phyloP scores from a whole-genome alignment of 495 filamentous ascomycete species.

The Lasiosphaeris hirsuta region DNA sequence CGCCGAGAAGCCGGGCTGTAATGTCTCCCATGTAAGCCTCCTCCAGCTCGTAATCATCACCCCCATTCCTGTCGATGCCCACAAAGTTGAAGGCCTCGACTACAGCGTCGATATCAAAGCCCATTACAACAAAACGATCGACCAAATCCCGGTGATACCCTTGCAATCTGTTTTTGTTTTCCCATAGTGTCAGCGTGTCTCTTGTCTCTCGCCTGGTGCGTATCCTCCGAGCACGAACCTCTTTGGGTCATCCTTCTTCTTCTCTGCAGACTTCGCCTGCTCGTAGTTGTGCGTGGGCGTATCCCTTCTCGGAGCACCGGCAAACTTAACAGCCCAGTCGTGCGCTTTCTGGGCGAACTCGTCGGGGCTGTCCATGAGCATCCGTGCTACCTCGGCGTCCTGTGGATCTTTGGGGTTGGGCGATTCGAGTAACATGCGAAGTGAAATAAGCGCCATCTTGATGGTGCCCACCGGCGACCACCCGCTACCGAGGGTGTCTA shows the following conservation, averaged over 20 bases:
- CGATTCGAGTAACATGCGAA: conserved; percentile 88
- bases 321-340: conserved; percentile 85
- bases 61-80: conserved; percentile 72
- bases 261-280: conserved; percentile 3
- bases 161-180: conserved; percentile 59
- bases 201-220: neutral
- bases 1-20: conserved; percentile 77
- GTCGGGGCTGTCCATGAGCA: conserved; percentile 75
- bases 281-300: conserved; percentile 15
- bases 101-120: conserved; percentile 84
- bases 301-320: conserved; percentile 63
- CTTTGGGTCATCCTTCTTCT: conserved; percentile 34
- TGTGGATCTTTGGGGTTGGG: conserved; percentile 97
- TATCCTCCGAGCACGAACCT: conserved; percentile 27
- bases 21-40: conserved; percentile 88
- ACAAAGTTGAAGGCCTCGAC: conserved; percentile 81
- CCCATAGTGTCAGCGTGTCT: neutral
- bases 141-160: conserved; percentile 86
- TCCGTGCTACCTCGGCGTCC: conserved; percentile 90
- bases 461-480: conserved; percentile 97
- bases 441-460: conserved; percentile 87
- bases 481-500: conserved; percentile 83
- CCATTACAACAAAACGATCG: conserved; percentile 89
- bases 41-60: conserved; percentile 78
- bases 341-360: conserved; percentile 80